Conservation (phyloP, 148 eudicot species). For the Camellia granthamiana region DNA sequence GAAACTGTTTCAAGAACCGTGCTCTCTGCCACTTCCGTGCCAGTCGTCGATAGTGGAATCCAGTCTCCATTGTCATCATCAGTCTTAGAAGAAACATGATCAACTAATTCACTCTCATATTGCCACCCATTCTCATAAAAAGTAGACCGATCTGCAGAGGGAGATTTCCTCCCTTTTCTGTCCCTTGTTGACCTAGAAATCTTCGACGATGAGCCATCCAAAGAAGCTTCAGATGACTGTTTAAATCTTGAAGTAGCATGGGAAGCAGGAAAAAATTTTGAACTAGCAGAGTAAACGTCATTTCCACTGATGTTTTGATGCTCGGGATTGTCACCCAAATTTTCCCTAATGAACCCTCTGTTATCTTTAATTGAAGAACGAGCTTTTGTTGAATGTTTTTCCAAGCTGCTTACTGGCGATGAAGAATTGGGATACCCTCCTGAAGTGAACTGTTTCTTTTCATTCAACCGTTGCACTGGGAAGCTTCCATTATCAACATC, state of each 20-base stretch:
- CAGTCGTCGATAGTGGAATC: constrained; percentile 25
- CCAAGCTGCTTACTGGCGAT: constrained; percentile 8
- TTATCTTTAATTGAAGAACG: neutral
- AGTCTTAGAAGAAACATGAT: constrained; percentile 23
- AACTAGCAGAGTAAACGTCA: constrained; percentile 20
- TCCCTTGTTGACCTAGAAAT: constrained; percentile 20
- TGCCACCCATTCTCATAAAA: constrained; percentile 15
- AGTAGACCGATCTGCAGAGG: constrained; percentile 18
- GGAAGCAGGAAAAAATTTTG: constrained; percentile 29
- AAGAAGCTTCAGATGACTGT: constrained; percentile 42
- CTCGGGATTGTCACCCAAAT: constrained; percentile 9
- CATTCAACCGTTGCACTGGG: constrained; percentile 10
- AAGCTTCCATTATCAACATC: constrained; percentile 15
- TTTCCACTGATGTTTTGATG: constrained; percentile 13
- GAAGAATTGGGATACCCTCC: neutral
- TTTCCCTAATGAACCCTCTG: constrained; percentile 15
- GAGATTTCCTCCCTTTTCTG: constrained; percentile 26
- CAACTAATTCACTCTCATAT: constrained; percentile 17
- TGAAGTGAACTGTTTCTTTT: constrained; percentile 12
- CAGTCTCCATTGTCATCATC: constrained; percentile 28
- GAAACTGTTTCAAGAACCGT: constrained; percentile 21
- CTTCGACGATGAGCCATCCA: constrained; percentile 34
- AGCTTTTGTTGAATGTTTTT: constrained; percentile 12
- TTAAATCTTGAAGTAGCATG: constrained; percentile 33
- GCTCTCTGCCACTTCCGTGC: constrained; percentile 16